These are phyloP conservation scores for Hanseniaspora hatyaiensis DNA, from an alignment of 805 yeast species.

Conservation along the genomic window DNA sequence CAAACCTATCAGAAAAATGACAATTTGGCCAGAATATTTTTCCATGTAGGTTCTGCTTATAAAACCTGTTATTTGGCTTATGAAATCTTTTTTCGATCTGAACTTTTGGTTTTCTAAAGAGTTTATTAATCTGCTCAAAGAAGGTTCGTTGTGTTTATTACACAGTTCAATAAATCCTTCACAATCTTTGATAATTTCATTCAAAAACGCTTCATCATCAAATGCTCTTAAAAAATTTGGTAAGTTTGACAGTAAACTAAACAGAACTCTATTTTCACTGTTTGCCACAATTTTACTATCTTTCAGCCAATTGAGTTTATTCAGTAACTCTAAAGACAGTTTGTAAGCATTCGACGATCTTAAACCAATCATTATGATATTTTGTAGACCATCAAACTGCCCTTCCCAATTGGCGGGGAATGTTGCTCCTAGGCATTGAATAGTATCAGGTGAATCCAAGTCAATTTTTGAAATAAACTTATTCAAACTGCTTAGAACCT, in stretches of 20 bases:
- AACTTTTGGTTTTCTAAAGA: constrained; percentile 71
- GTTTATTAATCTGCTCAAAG: constrained; percentile 57
- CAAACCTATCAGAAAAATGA: constrained; percentile 66
- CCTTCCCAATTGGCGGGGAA: constrained; percentile 97
- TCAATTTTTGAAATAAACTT: constrained; percentile 81
- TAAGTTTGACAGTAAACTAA: constrained; percentile 63
- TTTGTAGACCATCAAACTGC: constrained; percentile 76
- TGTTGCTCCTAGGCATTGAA: constrained; percentile 66
- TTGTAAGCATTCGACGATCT: constrained; percentile 73
- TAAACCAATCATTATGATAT: constrained; percentile 66
- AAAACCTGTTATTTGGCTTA: constrained; percentile 65
- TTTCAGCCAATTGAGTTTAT: constrained; percentile 51
- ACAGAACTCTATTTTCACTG: constrained; percentile 54
- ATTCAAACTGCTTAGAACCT: constrained; percentile 67
- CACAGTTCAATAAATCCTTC: constrained; percentile 52
- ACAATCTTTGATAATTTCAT: constrained; percentile 44
- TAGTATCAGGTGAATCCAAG: constrained; percentile 72
- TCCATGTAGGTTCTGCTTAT: constrained; percentile 63
- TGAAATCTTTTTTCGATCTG: constrained; percentile 80
- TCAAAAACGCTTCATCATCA: constrained; percentile 41
- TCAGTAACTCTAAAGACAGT: constrained; percentile 60
- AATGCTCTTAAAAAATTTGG: constrained; percentile 79
- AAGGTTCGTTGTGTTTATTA: constrained; percentile 40
- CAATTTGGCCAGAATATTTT: constrained; percentile 56
- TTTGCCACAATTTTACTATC: constrained; percentile 71